Conservation (phyloP, 257 asterid genomes). For the Fraxinus quadrangulata region DNA sequence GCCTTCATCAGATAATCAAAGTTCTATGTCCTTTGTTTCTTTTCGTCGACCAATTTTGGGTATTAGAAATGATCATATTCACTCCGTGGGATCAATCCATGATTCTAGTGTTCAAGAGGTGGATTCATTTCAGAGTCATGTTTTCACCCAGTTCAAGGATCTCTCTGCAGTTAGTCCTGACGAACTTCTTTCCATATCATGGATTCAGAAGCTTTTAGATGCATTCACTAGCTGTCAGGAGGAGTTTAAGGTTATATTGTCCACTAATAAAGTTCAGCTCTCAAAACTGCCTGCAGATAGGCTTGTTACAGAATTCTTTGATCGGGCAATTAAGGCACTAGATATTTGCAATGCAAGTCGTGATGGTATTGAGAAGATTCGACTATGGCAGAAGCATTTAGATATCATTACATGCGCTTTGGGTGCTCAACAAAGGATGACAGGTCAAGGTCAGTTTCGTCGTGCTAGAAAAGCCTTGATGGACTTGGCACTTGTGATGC, state of each 20-base stretch:
- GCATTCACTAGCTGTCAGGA: conserved; percentile 64
- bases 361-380: conserved; percentile 74
- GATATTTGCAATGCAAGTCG: conserved; percentile 88
- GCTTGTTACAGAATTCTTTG: conserved; percentile 66
- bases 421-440: conserved; percentile 41
- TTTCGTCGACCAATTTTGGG: conserved; percentile 79
- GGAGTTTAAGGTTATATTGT: conserved; percentile 49
- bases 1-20: conserved; percentile 73
- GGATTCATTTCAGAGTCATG: conserved; percentile 60
- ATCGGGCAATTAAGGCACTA: conserved; percentile 74
- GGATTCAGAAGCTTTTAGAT: conserved; percentile 74
- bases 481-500: conserved; percentile 82
- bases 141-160: conserved; percentile 51
- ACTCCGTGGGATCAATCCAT: conserved; percentile 49
- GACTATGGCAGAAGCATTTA: conserved; percentile 76
- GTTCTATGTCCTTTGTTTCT: conserved; percentile 67
- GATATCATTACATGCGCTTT: conserved; percentile 70
- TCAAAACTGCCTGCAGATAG: conserved; percentile 59
- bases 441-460: conserved; percentile 77
- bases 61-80: conserved; percentile 61
- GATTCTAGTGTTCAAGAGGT: conserved; percentile 43
- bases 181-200: conserved; percentile 76
- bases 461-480: conserved; percentile 78
- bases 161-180: conserved; percentile 52
- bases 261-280: conserved; percentile 45